Conservation (phyloP, 805 yeast species). For the Candida coquimbonensis region DNA sequence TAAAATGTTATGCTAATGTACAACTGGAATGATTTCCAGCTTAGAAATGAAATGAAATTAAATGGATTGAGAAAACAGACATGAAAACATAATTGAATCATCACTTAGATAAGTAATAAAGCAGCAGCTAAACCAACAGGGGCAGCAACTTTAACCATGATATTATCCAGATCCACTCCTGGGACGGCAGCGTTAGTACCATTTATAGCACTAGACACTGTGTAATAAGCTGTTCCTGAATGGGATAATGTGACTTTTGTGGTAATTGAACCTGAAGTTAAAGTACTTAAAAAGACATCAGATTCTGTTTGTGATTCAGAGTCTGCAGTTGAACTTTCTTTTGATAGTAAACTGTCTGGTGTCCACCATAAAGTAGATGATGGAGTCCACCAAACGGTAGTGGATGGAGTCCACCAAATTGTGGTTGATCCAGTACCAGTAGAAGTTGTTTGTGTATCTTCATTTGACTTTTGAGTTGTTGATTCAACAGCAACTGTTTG, state of each 20-base stretch:
- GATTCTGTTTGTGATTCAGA: neutral
- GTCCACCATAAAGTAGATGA: conserved; percentile 10
- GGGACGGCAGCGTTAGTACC: neutral
- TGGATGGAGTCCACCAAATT: conserved; percentile 10
- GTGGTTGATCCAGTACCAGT: neutral
- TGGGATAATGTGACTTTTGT: conserved; percentile 1
- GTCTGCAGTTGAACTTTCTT: neutral
- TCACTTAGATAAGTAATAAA: conserved; percentile 57
- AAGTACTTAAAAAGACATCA: neutral
- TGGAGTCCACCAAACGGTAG: conserved; percentile 11
- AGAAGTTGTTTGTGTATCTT: neutral
- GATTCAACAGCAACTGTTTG: neutral
- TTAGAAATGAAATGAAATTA: no score
- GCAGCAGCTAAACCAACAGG: conserved; percentile 5
- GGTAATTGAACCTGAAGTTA: conserved; percentile 2
- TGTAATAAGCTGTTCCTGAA: neutral
- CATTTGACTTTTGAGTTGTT: neutral
- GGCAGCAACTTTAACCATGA: neutral
- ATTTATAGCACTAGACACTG: neutral
- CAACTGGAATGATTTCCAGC: neutral
- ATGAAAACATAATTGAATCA: conserved; percentile 31
- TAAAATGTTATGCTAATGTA: no score
- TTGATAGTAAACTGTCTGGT: neutral
- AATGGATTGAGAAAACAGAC: no score
- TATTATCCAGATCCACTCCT: neutral